Base-by-base conservation (phyloP, 2,329 filamentous ascomycete species). In the Aureobasidium leucospermi region DNA sequence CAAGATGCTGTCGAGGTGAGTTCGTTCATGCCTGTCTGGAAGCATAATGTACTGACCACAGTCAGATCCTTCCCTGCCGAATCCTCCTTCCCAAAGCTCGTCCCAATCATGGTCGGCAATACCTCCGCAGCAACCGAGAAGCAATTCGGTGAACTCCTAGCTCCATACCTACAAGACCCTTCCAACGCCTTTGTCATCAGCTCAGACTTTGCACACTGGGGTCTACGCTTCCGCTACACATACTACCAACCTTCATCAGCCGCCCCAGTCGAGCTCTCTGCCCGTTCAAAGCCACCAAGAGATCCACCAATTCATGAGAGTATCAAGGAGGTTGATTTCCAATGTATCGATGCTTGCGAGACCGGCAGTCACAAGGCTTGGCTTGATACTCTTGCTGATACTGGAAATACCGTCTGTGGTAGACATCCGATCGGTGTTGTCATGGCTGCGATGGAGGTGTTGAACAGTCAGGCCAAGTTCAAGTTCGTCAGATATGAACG, bases 201-300 rank as follows among this genome's bases (percentile, higher is more conserved):
- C 71, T 96, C 91, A 1, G 94, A 99, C 72, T 99, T 99, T 72
- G 96, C 93, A 64, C 94, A 99, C 73, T 99, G 94, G 94, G 94
- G 94, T 10, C 67, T 78, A 0, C 81, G 90, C 51, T 99, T 96
- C 73, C 78, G 81, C 59, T 99, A 97, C 73, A 89, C 85, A 31
- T 87, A 87, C 61, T 96, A 96, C 71, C 81, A 85, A 34, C 76
- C 82, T 61, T 68, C 77, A 28, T 65, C 72, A 69, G 62, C 73
- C 76, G 68, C 77, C 63, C 63, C 76, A 68, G 42, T 73, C 58
- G 68, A 76, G n/a, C 67, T 78, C 55, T 65, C 75, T 66, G 68
- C 75, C 11, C 68, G 73, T 13, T 66, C 79, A 74, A 15, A 70
- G 63, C 0, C 72, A 72, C 66, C 81, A 70, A 69, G 3, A 74